Evolutionary conservation across 768 basidiomycete genomes (phyloP).

Genomic region (Russula griseocarnosa): DNA sequence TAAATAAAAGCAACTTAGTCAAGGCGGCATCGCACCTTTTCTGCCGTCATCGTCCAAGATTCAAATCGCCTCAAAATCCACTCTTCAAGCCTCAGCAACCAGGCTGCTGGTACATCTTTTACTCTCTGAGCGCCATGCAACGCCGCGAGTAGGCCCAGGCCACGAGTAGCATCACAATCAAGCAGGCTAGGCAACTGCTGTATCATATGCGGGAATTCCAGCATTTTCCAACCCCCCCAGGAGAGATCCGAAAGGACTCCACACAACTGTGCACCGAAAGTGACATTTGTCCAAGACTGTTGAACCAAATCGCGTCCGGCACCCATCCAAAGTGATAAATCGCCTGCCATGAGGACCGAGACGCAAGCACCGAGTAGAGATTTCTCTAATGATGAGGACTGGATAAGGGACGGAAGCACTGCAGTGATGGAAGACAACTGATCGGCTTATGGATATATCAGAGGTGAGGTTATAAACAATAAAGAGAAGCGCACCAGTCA

Average conservation of each 20-base stretch:
- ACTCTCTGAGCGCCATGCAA: constrained; percentile 49
- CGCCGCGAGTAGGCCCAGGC: constrained; percentile 49
- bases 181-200: constrained; percentile 48
- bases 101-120: constrained; percentile 54
- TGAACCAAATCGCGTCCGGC: constrained; percentile 55
- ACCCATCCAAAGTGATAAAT: constrained; percentile 41
- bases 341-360: constrained; percentile 41
- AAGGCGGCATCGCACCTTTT: constrained; percentile 38
- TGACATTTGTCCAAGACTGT: constrained; percentile 40
- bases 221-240: constrained; percentile 76
- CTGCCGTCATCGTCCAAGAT: constrained; percentile 39
- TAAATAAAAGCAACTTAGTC: neutral
- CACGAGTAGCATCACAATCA: constrained; percentile 40
- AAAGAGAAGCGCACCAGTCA: constrained; percentile 47
- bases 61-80: constrained; percentile 46
- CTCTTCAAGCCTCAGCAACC: constrained; percentile 51
- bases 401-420: constrained; percentile 33
- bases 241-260: constrained; percentile 58
- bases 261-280: constrained; percentile 52
- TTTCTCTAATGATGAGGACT: constrained; percentile 32
- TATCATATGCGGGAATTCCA: constrained; percentile 58
- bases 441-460: constrained; percentile 31
- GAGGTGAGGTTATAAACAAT: constrained; percentile 6
- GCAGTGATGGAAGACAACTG: constrained; percentile 40
- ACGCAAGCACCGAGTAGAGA: constrained; percentile 36